phyloP scores from a whole-genome alignment of 345 rosid species.

The Rhizophora mangle region DNA sequence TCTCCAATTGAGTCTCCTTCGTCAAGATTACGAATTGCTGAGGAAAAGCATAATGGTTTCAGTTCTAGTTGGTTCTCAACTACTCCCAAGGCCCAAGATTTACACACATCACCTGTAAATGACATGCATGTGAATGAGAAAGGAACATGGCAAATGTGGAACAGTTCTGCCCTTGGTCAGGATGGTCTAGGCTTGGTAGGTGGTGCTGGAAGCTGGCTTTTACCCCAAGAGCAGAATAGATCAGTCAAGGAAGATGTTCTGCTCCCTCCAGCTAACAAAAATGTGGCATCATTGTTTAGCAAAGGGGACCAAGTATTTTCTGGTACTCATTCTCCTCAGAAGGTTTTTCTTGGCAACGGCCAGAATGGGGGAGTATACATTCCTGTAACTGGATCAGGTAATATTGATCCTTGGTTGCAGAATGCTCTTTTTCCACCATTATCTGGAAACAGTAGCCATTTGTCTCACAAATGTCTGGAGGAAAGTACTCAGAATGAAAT shows the following conservation, averaged over 20 bases:
- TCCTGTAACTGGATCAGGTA: conserved; percentile 52
- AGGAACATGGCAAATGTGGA: conserved; percentile 98
- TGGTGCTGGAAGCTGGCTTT: conserved; percentile 57
- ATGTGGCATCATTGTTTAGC: conserved; percentile 60
- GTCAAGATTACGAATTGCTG: conserved; percentile 58
- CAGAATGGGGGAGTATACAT: conserved; percentile 58
- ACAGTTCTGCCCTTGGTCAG: conserved; percentile 71
- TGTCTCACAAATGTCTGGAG: conserved; percentile 40
- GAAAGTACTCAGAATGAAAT: conserved; percentile 43
- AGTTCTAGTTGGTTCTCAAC: conserved; percentile 40
- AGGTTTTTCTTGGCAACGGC: conserved; percentile 52
- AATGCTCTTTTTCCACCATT: conserved; percentile 60
- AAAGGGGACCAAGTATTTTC: conserved; percentile 59
- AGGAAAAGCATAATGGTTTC: conserved; percentile 52
- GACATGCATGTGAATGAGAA: conserved; percentile 41
- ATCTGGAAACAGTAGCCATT: conserved; percentile 43
- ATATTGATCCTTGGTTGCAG: conserved; percentile 69
- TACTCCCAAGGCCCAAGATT: conserved; percentile 42
- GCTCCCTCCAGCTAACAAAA: conserved; percentile 49
- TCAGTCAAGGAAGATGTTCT: conserved; percentile 50
- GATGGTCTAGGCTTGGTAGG: conserved; percentile 56
- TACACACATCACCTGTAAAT: conserved; percentile 28
- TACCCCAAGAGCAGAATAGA: conserved; percentile 46
- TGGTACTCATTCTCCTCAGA: conserved; percentile 55
- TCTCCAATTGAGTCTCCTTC: conserved; percentile 93